These are phyloP conservation scores for Chenopodium berlandieri DNA, from an alignment of 148 eudicot genomes.

Conservation along the genomic window DNA sequence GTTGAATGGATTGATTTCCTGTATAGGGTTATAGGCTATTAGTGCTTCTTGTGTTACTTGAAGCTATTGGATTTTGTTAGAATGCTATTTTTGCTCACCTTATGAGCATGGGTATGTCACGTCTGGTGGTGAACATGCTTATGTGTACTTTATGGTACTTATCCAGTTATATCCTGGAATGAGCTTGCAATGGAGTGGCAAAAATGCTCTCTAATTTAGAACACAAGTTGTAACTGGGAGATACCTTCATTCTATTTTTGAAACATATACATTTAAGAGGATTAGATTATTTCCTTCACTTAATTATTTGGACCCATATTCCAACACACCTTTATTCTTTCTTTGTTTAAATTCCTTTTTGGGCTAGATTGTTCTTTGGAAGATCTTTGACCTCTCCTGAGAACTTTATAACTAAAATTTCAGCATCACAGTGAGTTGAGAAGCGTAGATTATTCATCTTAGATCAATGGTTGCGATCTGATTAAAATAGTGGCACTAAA, in stretches of 20 bases:
- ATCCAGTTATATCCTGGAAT: neutral
- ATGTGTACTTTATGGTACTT: neutral
- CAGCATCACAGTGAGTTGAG: neutral
- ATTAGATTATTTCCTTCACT: too few relatives aligned
- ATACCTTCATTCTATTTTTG: neutral
- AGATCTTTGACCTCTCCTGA: neutral
- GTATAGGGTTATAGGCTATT: neutral
- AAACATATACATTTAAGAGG: neutral
- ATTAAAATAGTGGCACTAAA: neutral
- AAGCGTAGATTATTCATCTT: neutral
- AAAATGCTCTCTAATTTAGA: neutral
- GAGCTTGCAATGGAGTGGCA: neutral
- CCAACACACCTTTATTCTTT: too few relatives aligned
- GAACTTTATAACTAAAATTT: neutral
- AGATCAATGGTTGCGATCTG: neutral
- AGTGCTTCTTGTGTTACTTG: neutral
- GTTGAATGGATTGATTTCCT: neutral
- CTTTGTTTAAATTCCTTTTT: too few relatives aligned
- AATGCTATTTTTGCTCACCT: neutral
- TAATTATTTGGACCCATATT: too few relatives aligned
- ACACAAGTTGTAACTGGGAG: neutral
- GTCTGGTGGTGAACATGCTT: neutral
- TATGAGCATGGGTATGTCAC: neutral
- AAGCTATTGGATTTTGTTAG: neutral
- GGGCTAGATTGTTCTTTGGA: neutral